Evolutionary conservation across 1,284 basidiomycete species (phyloP).

Genomic region (Tylopilus sp.): DNA sequence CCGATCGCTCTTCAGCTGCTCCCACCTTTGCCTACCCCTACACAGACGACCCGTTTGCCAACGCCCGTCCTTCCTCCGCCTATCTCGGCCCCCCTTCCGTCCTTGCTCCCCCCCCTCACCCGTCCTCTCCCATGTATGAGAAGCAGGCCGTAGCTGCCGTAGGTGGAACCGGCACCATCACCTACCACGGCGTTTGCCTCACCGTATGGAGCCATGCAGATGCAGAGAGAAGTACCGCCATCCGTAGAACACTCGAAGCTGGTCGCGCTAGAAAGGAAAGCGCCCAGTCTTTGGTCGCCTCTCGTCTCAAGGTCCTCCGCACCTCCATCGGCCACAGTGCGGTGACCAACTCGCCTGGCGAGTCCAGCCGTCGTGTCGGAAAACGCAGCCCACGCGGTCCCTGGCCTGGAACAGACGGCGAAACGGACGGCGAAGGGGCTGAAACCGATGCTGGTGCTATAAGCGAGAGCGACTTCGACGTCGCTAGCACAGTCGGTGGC

Average conservation of each 20-base stretch:
- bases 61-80: conserved; percentile 65
- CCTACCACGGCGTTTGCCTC: conserved; percentile 85
- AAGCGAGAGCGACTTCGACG: conserved; percentile 79
- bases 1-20: conserved; percentile 55
- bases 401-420: conserved; percentile 64
- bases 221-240: conserved; percentile 74
- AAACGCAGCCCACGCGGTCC: conserved; percentile 59
- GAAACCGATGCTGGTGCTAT: conserved; percentile 70
- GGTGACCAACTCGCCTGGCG: conserved; percentile 42
- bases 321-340: conserved; percentile 42
- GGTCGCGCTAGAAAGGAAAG: conserved; percentile 72
- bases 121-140: conserved; percentile 38
- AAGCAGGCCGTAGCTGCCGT: conserved; percentile 36
- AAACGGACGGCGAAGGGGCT: conserved; percentile 59
- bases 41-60: conserved; percentile 67
- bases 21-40: conserved; percentile 64
- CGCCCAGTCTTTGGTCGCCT: conserved; percentile 62
- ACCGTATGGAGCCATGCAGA: conserved; percentile 95
- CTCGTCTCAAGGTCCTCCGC: conserved; percentile 59
- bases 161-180: conserved; percentile 46
- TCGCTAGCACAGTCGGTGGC: conserved; percentile 61
- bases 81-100: conserved; percentile 67
- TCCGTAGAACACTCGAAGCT: conserved; percentile 75
- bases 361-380: conserved; percentile 51
- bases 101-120: conserved; percentile 43